These are phyloP conservation scores for Neofusicoccum cordaticola DNA, from an alignment of 2,329 filamentous ascomycete species.

Conservation along the genomic window DNA sequence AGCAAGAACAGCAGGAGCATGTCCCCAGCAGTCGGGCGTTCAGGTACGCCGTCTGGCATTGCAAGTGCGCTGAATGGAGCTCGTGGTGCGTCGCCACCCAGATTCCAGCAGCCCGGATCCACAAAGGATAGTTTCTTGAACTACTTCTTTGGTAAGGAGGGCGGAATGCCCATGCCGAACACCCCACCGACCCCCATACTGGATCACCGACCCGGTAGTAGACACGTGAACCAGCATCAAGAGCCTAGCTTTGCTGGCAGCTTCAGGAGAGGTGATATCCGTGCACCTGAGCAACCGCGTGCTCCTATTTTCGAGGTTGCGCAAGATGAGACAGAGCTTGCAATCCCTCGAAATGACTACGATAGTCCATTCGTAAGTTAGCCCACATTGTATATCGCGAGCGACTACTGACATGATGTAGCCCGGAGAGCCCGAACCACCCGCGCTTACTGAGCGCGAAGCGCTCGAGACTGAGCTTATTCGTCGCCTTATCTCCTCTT, in stretches of 20 bases:
- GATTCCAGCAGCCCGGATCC: slow-evolving; percentile 53
- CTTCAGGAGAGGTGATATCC: slow-evolving; percentile 68
- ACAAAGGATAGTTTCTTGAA: slow-evolving; percentile 90
- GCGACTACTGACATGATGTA: slow-evolving; percentile 18
- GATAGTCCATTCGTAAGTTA: slow-evolving; percentile 61
- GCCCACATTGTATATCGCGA: slow-evolving; percentile 48
- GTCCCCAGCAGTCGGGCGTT: slow-evolving; percentile 70
- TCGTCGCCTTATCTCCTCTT: slow-evolving; percentile 90
- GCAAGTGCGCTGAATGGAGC: slow-evolving; percentile 65
- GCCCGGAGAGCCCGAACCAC: slow-evolving; percentile 60
- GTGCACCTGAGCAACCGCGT: slow-evolving; percentile 33
- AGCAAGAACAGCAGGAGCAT: slow-evolving; percentile 69
- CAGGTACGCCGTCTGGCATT: slow-evolving; percentile 60
- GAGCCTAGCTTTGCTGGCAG: slow-evolving; percentile 84
- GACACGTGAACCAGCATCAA: slow-evolving; percentile 74
- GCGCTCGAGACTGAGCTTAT: slow-evolving; percentile 97
- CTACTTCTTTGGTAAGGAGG: slow-evolving; percentile 98
- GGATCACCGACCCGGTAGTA: slow-evolving; percentile 42
- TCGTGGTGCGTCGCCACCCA: slow-evolving; percentile 60
- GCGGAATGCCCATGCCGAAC: slow-evolving; percentile 51
- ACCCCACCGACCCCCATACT: not conserved
- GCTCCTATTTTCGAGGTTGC: slow-evolving; percentile 43
- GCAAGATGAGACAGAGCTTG: slow-evolving; percentile 39
- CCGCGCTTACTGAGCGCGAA: slow-evolving; percentile 90
- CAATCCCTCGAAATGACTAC: slow-evolving; percentile 38